Evolutionary conservation across 164 flowering plant species (phyloP).

Genomic region (Vitis amurensis): DNA sequence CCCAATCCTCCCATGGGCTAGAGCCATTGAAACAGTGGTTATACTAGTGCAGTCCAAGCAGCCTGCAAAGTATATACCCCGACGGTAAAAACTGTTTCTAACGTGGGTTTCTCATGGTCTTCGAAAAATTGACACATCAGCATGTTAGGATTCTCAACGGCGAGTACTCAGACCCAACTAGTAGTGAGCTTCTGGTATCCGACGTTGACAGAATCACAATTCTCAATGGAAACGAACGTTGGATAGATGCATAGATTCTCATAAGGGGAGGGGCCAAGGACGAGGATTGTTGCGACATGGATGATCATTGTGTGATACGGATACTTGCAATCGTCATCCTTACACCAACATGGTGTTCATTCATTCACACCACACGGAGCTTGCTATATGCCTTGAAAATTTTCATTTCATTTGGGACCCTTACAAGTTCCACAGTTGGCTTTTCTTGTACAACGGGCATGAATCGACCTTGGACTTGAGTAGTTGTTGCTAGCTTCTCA

Average conservation of each 20-base stretch:
- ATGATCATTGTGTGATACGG: slow-evolving; percentile 27
- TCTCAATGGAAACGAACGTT: slow-evolving; percentile 58
- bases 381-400: no score
- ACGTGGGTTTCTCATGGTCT: slow-evolving; percentile 61
- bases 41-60: not conserved
- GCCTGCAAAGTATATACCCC: slow-evolving; percentile 86
- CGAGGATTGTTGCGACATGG: slow-evolving; percentile 58
- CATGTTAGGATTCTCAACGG: slow-evolving; percentile 62
- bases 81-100: slow-evolving; percentile 67
- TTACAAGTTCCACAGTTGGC: no score
- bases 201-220: slow-evolving; percentile 89
- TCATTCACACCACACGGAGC: no score
- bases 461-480: no score
- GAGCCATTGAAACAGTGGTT: slow-evolving; percentile 4
- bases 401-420: no score
- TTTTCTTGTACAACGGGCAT: no score
- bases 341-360: no score
- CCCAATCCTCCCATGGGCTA: not conserved
- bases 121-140: slow-evolving; percentile 74
- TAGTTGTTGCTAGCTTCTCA: no score
- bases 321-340: no score
- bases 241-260: slow-evolving; percentile 91
- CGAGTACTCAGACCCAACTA: slow-evolving; percentile 84
- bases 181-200: slow-evolving; percentile 85
- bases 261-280: slow-evolving; percentile 83